Evolutionary conservation across 2,329 filamentous ascomycete genomes (phyloP).

Genomic region (Colletotrichum echinochloae): DNA sequence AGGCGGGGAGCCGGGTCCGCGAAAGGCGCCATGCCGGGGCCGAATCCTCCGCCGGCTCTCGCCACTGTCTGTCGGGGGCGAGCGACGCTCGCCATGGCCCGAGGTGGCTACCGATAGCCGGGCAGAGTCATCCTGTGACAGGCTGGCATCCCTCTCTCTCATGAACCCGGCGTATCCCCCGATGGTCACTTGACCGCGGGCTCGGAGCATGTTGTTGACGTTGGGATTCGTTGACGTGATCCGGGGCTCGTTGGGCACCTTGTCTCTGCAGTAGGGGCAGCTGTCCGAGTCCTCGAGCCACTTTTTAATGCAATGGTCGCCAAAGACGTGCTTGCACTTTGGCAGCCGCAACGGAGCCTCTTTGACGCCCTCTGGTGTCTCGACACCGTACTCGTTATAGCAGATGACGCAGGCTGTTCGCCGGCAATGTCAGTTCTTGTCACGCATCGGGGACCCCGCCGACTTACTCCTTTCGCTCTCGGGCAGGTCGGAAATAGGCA

Average conservation of each 20-base stretch:
- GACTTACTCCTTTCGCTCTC: constrained; percentile 62
- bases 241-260: constrained; percentile 63
- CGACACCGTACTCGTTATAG: constrained; percentile 71
- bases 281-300: constrained; percentile 73
- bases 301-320: constrained; percentile 72
- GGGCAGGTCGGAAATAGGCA: constrained; percentile 58
- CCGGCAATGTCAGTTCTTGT: constrained; percentile 10
- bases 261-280: constrained; percentile 74
- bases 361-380: constrained; percentile 67
- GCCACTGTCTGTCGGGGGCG: constrained; percentile 33
- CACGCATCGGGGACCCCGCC: background rate
- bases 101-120: background rate
- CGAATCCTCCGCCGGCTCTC: constrained; percentile 36
- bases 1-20: constrained; percentile 35
- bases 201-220: constrained; percentile 7
- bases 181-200: background rate
- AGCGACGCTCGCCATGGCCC: constrained; percentile 33
- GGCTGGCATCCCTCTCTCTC: constrained; percentile 23
- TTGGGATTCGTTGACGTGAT: constrained; percentile 19
- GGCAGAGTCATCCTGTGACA: constrained; percentile 14
- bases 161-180: constrained; percentile 2
- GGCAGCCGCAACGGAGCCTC: constrained; percentile 70
- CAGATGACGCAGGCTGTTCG: constrained; percentile 73
- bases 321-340: constrained; percentile 73
- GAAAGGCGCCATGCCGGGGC: constrained; percentile 27